phyloP scores from a whole-genome alignment of 169 alveolate genomes.

The Eimeria sp. region DNA sequence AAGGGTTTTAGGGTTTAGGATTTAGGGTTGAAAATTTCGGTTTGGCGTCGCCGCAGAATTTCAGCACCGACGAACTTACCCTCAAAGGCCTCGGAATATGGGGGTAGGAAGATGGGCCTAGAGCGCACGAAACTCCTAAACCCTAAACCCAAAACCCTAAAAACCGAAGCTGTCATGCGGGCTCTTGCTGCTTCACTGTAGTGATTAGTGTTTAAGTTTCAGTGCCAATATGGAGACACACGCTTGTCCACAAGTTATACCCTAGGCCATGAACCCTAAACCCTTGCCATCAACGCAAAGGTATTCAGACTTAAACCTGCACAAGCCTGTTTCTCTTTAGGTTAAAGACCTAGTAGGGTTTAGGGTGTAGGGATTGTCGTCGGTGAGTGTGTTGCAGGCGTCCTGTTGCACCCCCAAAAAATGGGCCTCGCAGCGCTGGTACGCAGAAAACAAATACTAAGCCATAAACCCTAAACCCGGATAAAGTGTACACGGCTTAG shows the following conservation, averaged over 20 bases:
- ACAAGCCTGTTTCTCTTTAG: not conserved
- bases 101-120: not conserved
- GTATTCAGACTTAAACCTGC: not conserved
- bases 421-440: constrained; percentile 7
- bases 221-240: not conserved
- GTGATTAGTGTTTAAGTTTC: not conserved
- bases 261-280: constrained; percentile 4
- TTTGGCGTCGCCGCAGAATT: not conserved
- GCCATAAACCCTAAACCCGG: constrained; percentile 19
- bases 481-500: not conserved
- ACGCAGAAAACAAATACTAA: not conserved
- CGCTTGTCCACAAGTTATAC: not conserved
- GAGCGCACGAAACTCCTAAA: not conserved
- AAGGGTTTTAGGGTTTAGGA: not conserved
- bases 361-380: constrained; percentile 12
- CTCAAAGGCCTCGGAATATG: constrained; percentile 43
- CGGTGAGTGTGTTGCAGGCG: not conserved
- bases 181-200: not conserved
- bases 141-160: too few species aligned
- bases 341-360: not conserved
- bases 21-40: not conserved
- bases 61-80: constrained; percentile 17
- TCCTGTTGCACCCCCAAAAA: not conserved
- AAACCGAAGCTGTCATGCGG: too few species aligned
- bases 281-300: not conserved